Base-by-base conservation (phyloP, 1,139 yeast genomes). In the Blastobotrys serpentis region DNA sequence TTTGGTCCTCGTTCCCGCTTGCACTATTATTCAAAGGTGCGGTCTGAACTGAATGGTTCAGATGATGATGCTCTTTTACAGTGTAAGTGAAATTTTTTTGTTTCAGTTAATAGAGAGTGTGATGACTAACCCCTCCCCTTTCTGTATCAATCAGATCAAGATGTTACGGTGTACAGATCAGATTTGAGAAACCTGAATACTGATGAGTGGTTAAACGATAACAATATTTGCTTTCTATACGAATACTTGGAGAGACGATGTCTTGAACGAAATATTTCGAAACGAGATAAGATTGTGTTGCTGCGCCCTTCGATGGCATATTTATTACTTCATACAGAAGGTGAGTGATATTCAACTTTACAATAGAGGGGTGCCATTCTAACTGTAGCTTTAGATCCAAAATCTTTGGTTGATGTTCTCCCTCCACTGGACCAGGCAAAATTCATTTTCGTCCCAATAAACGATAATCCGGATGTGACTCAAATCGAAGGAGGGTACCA, bases 191-290 rank as follows among this genome's bases (percentile, higher is more conserved):
- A 72, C 56, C 63, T 74, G 33, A 63, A 63, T 45, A 72, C 72
- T 43, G 85, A 78, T 25, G 84, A 82, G 59, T 85, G 94, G 94
- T 67, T 86, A 26, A 82, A 81, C 58, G 94, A 85, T 59, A 83
- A 82, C 58, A 79, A 82, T 54, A 76, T 86, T 33, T 71, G 86
- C 1, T 77, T 84, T 51, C 66, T 82, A 19, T 84, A 75, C 63
- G 89, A 83, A 61, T 72, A 76, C 53, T 65, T 86, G n/a, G 75
- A 74, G 50, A 60, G 69, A 59, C 49, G 55, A 21, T 32, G 43
- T 37, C 47, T 55, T 34, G 46, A 44, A n/a, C 34, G 49, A 14
- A 21, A 43, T 17, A 45, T 46, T 3, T 26, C 54, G 6, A 30
- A 26, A 11, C 26, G 37, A 18, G 42, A 17, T 2, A 23, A 37